Percentiles rank a stretch among this genome's conserved stretches.
These are phyloP conservation scores for Penicillium freii DNA, from an alignment of 2,329 filamentous ascomycete genomes.

Conservation along the genomic window DNA sequence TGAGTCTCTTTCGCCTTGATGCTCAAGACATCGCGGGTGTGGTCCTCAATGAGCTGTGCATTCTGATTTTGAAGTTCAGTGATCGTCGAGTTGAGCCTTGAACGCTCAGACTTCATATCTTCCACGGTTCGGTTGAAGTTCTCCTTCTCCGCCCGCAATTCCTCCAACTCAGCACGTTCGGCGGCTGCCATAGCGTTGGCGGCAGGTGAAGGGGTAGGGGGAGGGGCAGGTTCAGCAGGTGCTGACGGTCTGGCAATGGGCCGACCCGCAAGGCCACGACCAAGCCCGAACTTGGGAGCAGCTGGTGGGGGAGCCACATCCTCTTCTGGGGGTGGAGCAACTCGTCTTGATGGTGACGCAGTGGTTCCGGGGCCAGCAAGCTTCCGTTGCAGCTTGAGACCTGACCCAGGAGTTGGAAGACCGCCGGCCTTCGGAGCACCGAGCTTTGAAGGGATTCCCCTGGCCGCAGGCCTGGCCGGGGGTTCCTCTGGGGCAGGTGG, in stretches of 20 bases:
- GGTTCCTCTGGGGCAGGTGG: conserved; percentile 29
- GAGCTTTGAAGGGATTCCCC: conserved; percentile 47
- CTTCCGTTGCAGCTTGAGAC: conserved; percentile 46
- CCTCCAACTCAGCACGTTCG: conserved; percentile 70
- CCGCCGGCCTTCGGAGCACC: conserved; percentile 43
- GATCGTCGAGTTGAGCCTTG: conserved; percentile 79
- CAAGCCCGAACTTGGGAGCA: conserved; percentile 59
- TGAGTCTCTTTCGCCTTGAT: conserved; percentile 99
- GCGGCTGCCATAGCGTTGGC: conserved; percentile 67
- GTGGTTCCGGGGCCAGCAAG: conserved; percentile 43
- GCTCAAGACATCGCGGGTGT: conserved; percentile 89
- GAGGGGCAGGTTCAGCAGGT: conserved; percentile 43
- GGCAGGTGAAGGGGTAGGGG: conserved; percentile 54
- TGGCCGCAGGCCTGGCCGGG: conserved; percentile 45
- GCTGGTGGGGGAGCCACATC: conserved; percentile 45
- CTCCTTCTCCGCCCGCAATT: conserved; percentile 80
- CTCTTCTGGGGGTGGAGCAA: conserved; percentile 46
- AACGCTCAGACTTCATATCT: conserved; percentile 77
- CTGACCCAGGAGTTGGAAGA: conserved; percentile 43
- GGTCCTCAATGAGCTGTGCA: conserved; percentile 92
- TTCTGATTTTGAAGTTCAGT: conserved; percentile 96
- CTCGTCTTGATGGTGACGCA: conserved; percentile 44
- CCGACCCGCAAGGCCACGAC: conserved; percentile 77
- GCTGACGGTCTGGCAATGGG: conserved; percentile 72
- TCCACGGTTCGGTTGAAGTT: conserved; percentile 71